These are phyloP conservation scores for Leccinum subgranulosum DNA, from an alignment of 768 basidiomycete genomes.

Conservation along the genomic window DNA sequence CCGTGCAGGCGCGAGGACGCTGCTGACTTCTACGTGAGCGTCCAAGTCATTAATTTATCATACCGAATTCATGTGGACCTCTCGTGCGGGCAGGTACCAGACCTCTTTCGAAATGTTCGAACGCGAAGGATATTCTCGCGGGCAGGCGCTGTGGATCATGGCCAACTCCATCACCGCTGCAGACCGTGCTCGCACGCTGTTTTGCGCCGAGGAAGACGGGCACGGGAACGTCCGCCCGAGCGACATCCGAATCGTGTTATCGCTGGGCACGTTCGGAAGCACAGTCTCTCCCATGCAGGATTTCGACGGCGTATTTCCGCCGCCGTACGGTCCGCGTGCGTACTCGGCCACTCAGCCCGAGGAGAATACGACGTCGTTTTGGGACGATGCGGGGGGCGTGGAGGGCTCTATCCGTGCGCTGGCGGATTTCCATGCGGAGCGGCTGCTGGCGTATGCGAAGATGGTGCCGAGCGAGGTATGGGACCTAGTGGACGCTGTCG, in stretches of 20 bases:
- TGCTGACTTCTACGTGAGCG: constrained; percentile 66
- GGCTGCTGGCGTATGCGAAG: constrained; percentile 51
- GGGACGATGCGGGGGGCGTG: constrained; percentile 30
- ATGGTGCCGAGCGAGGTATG: constrained; percentile 45
- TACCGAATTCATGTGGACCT: neutral
- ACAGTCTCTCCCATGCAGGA: constrained; percentile 65
- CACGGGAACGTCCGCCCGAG: constrained; percentile 8
- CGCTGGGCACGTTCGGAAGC: constrained; percentile 73
- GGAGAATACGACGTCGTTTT: constrained; percentile 44
- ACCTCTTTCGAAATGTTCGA: constrained; percentile 54
- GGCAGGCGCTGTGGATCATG: constrained; percentile 48
- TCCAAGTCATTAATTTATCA: neutral
- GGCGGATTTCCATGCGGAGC: constrained; percentile 58
- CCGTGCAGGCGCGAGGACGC: constrained; percentile 59
- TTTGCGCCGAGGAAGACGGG: constrained; percentile 22
- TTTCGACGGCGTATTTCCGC: constrained; percentile 72
- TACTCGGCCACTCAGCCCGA: constrained; percentile 27
- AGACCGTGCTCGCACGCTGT: constrained; percentile 40
- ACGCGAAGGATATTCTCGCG: constrained; percentile 44
- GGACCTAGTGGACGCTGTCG: constrained; percentile 56
- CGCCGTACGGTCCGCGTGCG: constrained; percentile 63
- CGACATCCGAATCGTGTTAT: constrained; percentile 55
- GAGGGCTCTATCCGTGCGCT: constrained; percentile 48
- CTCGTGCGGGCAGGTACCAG: constrained; percentile 53
- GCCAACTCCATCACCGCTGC: constrained; percentile 52